These are phyloP conservation scores for Lasiodiplodia theobromae DNA, from an alignment of 2,329 filamentous ascomycete genomes.

Conservation along the genomic window DNA sequence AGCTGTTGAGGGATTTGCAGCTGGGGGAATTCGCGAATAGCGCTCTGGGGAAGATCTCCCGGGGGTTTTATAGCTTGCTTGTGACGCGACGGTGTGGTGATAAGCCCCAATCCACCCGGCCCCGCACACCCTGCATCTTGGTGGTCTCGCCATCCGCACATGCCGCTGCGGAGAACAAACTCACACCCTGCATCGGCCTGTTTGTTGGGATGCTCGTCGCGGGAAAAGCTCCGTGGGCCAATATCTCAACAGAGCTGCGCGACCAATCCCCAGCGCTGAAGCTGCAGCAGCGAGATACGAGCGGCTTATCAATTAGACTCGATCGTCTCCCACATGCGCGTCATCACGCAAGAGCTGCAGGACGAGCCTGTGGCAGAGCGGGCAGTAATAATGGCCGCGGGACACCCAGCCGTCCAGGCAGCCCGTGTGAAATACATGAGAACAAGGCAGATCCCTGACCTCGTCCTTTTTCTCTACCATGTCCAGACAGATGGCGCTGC, in stretches of 20 bases:
- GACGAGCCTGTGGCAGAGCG: conserved; percentile 16
- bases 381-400: conserved; percentile 14
- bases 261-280: neutral
- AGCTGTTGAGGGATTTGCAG: neutral
- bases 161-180: conserved; percentile 4
- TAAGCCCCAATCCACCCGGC: conserved; percentile 1
- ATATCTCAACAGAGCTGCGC: neutral
- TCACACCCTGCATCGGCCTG: neutral
- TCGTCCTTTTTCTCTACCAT: neutral
- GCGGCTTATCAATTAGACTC: conserved; percentile 10
- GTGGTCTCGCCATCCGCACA: conserved; percentile 14
- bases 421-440: conserved; percentile 11
- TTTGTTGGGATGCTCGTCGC: conserved; percentile 20
- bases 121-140: conserved; percentile 11
- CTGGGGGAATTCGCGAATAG: neutral
- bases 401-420: conserved; percentile 18
- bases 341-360: conserved; percentile 2
- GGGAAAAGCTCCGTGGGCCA: neutral
- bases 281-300: neutral
- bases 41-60: neutral
- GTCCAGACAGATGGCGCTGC: conserved; percentile 16
- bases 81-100: neutral
- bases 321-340: neutral
- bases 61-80: conserved; percentile 2
- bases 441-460: conserved; percentile 8